phyloP scores from a whole-genome alignment of 495 filamentous ascomycete genomes.

The Xylaria bambusicola region DNA sequence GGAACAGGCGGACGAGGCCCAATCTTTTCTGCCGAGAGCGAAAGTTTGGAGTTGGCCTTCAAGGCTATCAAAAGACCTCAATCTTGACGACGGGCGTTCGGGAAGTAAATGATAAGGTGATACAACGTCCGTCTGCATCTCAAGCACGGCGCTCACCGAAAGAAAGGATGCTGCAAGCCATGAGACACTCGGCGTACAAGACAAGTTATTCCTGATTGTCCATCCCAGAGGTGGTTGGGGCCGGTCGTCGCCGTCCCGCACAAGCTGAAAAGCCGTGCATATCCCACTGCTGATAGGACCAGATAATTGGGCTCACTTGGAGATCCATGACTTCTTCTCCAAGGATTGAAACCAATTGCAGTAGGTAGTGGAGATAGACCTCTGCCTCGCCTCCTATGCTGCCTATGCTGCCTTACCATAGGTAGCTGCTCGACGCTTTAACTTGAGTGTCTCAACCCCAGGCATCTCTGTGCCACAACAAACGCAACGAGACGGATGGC shows the following conservation, averaged over 20 bases:
- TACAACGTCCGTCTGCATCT: background rate
- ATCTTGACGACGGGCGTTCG: too few relatives aligned
- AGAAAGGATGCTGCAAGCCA: background rate
- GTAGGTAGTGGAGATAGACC: background rate
- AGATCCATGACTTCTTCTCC: background rate
- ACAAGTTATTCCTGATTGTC: background rate
- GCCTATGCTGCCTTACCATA: conserved; percentile 3
- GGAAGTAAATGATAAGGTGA: too few relatives aligned
- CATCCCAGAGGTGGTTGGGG: conserved; percentile 1
- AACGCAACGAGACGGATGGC: background rate
- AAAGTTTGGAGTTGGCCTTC: too few relatives aligned
- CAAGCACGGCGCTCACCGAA: too few relatives aligned
- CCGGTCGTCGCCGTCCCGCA: conserved; percentile 7
- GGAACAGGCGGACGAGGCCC: too few relatives aligned
- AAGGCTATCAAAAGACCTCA: too few relatives aligned
- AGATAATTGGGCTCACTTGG: background rate
- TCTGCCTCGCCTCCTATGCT: conserved; percentile 1
- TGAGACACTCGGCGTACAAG: background rate
- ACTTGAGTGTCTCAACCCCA: background rate
- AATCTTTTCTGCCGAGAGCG: too few relatives aligned
- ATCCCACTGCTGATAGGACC: conserved; percentile 6
- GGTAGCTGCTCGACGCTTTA: too few relatives aligned
- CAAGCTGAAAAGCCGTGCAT: conserved; percentile 6
- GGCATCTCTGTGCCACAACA: conserved; percentile 5
- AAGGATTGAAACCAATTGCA: conserved; percentile 2